phyloP scores from a whole-genome alignment of 208 protist species.

The Phytomonas serpens region DNA sequence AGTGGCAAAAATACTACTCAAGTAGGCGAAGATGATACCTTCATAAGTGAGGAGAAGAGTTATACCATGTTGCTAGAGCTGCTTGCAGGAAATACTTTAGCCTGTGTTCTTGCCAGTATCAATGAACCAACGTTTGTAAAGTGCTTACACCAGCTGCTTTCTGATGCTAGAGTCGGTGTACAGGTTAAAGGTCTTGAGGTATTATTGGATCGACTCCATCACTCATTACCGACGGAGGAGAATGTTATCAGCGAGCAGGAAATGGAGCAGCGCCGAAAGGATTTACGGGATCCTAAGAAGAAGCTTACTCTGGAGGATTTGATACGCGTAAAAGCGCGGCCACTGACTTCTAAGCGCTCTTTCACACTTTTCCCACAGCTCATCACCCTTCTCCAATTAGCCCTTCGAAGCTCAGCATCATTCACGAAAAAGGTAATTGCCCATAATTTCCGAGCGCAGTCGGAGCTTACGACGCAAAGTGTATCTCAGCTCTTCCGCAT shows the following conservation, averaged over 20 bases:
- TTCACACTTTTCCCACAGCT: constrained; percentile 57
- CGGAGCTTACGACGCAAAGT: neutral
- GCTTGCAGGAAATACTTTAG: constrained; percentile 83
- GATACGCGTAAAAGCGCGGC: constrained; percentile 74
- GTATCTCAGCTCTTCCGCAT: neutral
- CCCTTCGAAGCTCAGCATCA: constrained; percentile 13
- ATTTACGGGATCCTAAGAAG: constrained; percentile 70
- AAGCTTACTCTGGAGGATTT: constrained; percentile 71
- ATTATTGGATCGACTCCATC: constrained; percentile 80
- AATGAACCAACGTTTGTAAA: constrained; percentile 83
- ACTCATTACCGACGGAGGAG: constrained; percentile 80
- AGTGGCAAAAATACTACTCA: neutral
- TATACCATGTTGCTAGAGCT: constrained; percentile 83
- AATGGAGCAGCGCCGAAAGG: constrained; percentile 61
- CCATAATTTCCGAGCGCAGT: neutral
- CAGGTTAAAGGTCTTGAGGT: constrained; percentile 81
- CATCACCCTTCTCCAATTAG: constrained; percentile 24
- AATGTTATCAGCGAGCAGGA: constrained; percentile 70
- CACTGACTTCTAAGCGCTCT: constrained; percentile 77
- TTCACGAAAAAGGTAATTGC: neutral
- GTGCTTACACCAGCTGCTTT: constrained; percentile 66
- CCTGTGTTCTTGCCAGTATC: constrained; percentile 84
- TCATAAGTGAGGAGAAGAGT: constrained; percentile 45
- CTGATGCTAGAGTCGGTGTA: constrained; percentile 38
- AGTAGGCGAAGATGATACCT: constrained; percentile 8